These are phyloP conservation scores for Macrocybe gigantea DNA, from an alignment of 768 basidiomycete genomes.

Conservation along the genomic window DNA sequence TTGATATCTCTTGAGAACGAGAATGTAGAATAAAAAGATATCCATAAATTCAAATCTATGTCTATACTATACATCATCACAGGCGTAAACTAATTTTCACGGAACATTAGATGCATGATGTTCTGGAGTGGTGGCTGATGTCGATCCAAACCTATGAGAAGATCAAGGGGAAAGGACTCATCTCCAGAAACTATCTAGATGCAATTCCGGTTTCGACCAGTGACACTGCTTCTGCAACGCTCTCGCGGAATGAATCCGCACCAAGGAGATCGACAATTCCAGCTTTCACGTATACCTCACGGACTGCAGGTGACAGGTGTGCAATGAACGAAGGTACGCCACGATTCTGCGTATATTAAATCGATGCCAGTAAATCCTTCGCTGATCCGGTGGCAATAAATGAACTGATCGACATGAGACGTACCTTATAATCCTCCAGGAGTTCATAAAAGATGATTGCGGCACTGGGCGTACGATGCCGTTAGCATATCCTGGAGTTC, in stretches of 20 bases:
- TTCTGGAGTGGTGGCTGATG: too few species aligned
- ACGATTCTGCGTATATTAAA: slow-evolving; percentile 29
- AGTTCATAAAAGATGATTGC: slow-evolving; percentile 81
- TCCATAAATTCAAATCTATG: background rate
- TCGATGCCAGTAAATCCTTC: background rate
- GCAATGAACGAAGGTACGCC: slow-evolving; percentile 47
- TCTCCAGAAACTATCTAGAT: slow-evolving; percentile 6
- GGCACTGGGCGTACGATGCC: slow-evolving; percentile 40
- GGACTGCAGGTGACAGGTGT: slow-evolving; percentile 34
- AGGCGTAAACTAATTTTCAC: too few species aligned
- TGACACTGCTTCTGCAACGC: slow-evolving; percentile 46
- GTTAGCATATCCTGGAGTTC: too few species aligned
- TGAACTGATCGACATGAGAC: slow-evolving; percentile 3
- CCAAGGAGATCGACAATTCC: slow-evolving; percentile 46
- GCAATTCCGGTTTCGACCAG: slow-evolving; percentile 23
- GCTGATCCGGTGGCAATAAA: too few species aligned
- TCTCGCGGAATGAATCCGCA: slow-evolving; percentile 40
- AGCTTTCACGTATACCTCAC: slow-evolving; percentile 41
- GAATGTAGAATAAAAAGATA: too few species aligned
- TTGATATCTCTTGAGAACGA: background rate
- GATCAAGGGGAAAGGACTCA: too few species aligned
- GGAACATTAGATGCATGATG: too few species aligned
- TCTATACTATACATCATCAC: background rate
- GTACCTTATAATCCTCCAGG: slow-evolving; percentile 70
- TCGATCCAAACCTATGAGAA: too few species aligned